phyloP scores from a whole-genome alignment of 257 asterid genomes.

The Echium plantagineum region DNA sequence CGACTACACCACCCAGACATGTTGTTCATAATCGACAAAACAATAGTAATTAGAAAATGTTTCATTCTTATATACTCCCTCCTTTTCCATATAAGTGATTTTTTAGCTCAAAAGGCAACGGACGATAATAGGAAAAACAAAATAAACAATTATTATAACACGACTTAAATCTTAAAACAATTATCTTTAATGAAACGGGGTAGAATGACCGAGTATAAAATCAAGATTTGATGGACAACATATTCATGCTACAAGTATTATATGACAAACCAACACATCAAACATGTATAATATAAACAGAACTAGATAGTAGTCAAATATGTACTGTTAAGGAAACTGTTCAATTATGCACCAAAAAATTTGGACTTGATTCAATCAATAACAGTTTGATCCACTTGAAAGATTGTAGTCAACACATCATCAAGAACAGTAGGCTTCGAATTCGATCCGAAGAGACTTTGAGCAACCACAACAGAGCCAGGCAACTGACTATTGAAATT shows the following conservation, averaged over 20 bases:
- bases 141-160: too few species aligned
- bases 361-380: constrained; percentile 34
- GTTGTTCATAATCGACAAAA: too few species aligned
- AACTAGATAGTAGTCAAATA: not conserved
- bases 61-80: too few species aligned
- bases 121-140: too few species aligned
- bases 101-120: too few species aligned
- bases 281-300: not conserved
- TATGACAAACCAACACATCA: not conserved
- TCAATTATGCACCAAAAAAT: not conserved
- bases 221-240: not conserved
- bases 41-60: too few species aligned
- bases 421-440: constrained; percentile 33
- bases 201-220: too few species aligned
- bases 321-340: not conserved
- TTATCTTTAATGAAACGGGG: too few species aligned
- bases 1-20: constrained; percentile 36
- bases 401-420: constrained; percentile 42
- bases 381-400: constrained; percentile 26
- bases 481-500: constrained; percentile 45
- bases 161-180: too few species aligned
- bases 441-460: constrained; percentile 32
- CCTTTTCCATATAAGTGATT: too few species aligned
- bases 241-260: not conserved
- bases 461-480: constrained; percentile 16